Conservation (phyloP, 1,139 yeast species). For the Hyphopichia burtonii region DNA sequence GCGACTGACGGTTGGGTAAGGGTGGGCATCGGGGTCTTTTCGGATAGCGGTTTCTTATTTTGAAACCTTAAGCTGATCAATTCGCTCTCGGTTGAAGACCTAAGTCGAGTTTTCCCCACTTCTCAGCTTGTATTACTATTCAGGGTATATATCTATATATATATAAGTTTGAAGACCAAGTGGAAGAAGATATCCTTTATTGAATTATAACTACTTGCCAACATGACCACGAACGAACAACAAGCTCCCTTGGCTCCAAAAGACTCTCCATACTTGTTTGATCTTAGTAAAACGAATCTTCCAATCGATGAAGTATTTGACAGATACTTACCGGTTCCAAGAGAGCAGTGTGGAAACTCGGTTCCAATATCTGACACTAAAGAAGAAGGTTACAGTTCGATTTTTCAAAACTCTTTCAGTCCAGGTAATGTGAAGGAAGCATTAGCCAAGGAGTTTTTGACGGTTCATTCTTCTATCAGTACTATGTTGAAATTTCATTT, state of each 20-base stretch:
- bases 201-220: too few relatives aligned
- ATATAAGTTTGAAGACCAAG: too few relatives aligned
- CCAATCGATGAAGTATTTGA: slow-evolving; percentile 15
- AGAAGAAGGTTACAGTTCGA: slow-evolving; percentile 27
- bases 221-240: too few relatives aligned
- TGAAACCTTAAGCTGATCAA: too few relatives aligned
- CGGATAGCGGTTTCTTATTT: too few relatives aligned
- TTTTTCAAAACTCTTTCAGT: slow-evolving; percentile 30
- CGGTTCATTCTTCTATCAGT: slow-evolving; percentile 26
- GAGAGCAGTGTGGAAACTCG: slow-evolving; percentile 13
- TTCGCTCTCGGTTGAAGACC: too few relatives aligned
- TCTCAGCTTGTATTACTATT: too few relatives aligned
- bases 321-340: slow-evolving; percentile 25
- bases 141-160: too few relatives aligned
- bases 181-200: too few relatives aligned
- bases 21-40: too few relatives aligned
- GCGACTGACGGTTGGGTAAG: too few relatives aligned
- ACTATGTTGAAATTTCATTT: slow-evolving; percentile 17
- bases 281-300: slow-evolving; percentile 8
- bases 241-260: not conserved
- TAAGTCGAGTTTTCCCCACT: too few relatives aligned
- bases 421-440: slow-evolving; percentile 22
- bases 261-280: slow-evolving; percentile 19
- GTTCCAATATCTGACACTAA: slow-evolving; percentile 31
- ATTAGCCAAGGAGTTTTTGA: slow-evolving; percentile 24